Evolutionary conservation across 495 filamentous ascomycete species (phyloP).

Genomic region (Aspergillus hancockii): DNA sequence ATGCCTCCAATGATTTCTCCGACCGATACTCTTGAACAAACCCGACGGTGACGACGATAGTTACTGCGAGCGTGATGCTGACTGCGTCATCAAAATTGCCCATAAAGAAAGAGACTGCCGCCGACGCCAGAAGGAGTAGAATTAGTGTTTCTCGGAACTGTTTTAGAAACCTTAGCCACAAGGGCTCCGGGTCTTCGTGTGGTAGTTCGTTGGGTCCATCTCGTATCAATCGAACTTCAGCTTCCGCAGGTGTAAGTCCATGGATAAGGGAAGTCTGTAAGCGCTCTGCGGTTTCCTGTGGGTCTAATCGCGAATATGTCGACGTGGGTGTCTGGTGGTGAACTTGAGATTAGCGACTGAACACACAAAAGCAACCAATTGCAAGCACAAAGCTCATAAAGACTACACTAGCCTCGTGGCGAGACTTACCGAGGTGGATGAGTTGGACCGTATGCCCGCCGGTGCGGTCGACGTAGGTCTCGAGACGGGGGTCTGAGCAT

Average conservation of each 20-base stretch:
- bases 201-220: slow-evolving; percentile 94
- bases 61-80: slow-evolving; percentile 91
- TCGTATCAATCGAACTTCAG: slow-evolving; percentile 70
- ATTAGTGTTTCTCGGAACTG: slow-evolving; percentile 94
- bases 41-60: slow-evolving; percentile 93
- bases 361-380: background rate
- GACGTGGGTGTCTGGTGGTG: slow-evolving; percentile 56
- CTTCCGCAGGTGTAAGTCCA: slow-evolving; percentile 80
- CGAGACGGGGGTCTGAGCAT: slow-evolving; percentile 42
- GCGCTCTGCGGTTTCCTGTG: slow-evolving; percentile 74
- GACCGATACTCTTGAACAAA: slow-evolving; percentile 98
- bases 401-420: background rate
- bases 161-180: slow-evolving; percentile 92
- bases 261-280: slow-evolving; percentile 79
- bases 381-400: background rate
- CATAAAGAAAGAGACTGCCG: slow-evolving; percentile 84
- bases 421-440: slow-evolving; percentile 36
- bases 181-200: slow-evolving; percentile 86
- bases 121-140: slow-evolving; percentile 87
- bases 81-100: slow-evolving; percentile 95
- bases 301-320: slow-evolving; percentile 62
- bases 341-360: slow-evolving; percentile 9
- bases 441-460: slow-evolving; percentile 33
- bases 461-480: slow-evolving; percentile 40
- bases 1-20: slow-evolving; percentile 93